These are phyloP conservation scores for Lenwebbia sp. DNA, from an alignment of 345 rosid species.

Conservation along the genomic window DNA sequence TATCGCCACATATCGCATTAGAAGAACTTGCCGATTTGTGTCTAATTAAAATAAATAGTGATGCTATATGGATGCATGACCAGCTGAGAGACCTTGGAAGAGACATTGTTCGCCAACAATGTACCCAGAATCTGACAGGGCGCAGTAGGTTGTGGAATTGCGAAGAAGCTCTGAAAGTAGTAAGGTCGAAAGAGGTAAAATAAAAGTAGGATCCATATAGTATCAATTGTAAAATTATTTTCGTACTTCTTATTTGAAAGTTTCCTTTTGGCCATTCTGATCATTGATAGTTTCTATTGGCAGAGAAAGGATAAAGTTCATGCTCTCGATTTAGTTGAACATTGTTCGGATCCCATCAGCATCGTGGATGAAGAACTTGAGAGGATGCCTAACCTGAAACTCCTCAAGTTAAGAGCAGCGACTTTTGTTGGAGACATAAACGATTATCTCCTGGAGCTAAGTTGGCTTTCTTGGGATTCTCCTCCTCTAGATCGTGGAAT, in stretches of 20 bases:
- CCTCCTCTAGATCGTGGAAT: neutral
- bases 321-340: neutral
- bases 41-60: no score
- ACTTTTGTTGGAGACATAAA: neutral
- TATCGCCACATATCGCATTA: no score
- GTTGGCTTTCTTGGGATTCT: neutral
- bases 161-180: rapidly evolving
- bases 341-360: neutral
- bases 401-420: neutral
- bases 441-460: neutral
- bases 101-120: neutral
- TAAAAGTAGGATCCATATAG: neutral
- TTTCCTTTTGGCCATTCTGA: neutral
- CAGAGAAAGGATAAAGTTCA: neutral
- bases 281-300: neutral
- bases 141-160: neutral
- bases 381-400: neutral
- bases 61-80: neutral
- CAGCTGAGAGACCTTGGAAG: neutral
- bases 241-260: neutral
- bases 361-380: neutral
- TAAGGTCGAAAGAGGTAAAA: neutral
- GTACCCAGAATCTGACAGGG: rapidly evolving
- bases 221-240: neutral
- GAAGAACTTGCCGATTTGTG: no score